Percentiles rank a stretch among this genome's conserved stretches.
phyloP scores from a whole-genome alignment of 176 grass and related monocot species.

The Coix lacrymajobi region DNA sequence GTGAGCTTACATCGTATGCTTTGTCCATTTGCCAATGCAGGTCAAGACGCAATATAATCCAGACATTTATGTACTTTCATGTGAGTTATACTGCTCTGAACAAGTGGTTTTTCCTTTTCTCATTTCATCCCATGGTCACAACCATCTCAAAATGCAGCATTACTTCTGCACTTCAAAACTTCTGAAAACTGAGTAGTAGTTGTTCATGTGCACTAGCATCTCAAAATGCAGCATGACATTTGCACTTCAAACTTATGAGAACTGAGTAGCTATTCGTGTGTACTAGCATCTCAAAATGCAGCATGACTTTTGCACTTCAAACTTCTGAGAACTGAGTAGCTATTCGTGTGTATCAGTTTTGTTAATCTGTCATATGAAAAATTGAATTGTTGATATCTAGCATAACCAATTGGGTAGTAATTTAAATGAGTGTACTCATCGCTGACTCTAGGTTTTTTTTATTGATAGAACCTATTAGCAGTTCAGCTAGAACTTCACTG shows the following conservation, averaged over 20 bases:
- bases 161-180: not conserved
- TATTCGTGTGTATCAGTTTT: not conserved
- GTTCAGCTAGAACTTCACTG: not conserved
- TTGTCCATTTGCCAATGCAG: conserved; percentile 44
- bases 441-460: not conserved
- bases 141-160: not conserved
- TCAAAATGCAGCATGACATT: not conserved
- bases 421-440: not conserved
- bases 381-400: not conserved
- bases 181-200: not conserved
- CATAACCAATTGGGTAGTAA: not conserved
- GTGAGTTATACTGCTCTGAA: conserved; percentile 47
- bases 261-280: not conserved
- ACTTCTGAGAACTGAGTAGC: not conserved
- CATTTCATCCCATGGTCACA: not conserved
- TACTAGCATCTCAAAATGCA: not conserved
- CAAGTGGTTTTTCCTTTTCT: not conserved
- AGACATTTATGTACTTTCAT: conserved; percentile 93
- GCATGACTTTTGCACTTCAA: not conserved
- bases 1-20: not conserved
- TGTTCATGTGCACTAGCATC: not conserved
- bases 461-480: not conserved
- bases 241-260: not conserved
- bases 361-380: not conserved
- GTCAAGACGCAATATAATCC: conserved; percentile 71